phyloP scores from a whole-genome alignment of 345 rosid species.

The Salix suchowensis region DNA sequence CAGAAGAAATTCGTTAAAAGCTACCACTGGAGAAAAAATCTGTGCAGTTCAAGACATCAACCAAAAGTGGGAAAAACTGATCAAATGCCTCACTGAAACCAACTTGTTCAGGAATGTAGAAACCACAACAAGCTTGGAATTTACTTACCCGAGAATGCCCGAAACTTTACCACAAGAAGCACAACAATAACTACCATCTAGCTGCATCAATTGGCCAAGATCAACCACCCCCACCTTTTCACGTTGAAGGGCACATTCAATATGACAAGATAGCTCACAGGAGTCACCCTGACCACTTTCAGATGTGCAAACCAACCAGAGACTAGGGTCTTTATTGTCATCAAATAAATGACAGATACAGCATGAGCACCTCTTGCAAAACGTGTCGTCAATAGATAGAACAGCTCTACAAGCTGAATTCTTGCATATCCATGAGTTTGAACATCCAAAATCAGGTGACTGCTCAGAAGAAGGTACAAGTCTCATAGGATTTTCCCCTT shows the following conservation, averaged over 20 bases:
- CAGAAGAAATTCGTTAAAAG: neutral
- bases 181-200: slow-evolving; percentile 86
- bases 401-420: slow-evolving; percentile 64
- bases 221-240: slow-evolving; percentile 81
- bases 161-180: slow-evolving; percentile 97
- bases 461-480: slow-evolving; percentile 37
- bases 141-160: slow-evolving; percentile 76
- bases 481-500: slow-evolving; percentile 59
- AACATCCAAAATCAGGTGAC: slow-evolving; percentile 40
- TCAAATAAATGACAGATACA: slow-evolving; percentile 87
- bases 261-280: slow-evolving; percentile 88
- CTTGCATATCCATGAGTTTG: slow-evolving; percentile 64
- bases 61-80: neutral
- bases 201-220: slow-evolving; percentile 79
- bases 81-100: neutral
- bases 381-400: slow-evolving; percentile 58
- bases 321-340: slow-evolving; percentile 83
- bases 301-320: slow-evolving; percentile 68
- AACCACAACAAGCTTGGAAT: slow-evolving; percentile 2
- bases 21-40: neutral
- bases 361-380: slow-evolving; percentile 97
- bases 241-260: slow-evolving; percentile 83
- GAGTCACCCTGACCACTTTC: slow-evolving; percentile 56
- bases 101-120: neutral
- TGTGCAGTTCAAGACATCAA: slow-evolving; percentile 3